Conservation (phyloP, 768 basidiomycete genomes). For the Lyophyllum atratum region DNA sequence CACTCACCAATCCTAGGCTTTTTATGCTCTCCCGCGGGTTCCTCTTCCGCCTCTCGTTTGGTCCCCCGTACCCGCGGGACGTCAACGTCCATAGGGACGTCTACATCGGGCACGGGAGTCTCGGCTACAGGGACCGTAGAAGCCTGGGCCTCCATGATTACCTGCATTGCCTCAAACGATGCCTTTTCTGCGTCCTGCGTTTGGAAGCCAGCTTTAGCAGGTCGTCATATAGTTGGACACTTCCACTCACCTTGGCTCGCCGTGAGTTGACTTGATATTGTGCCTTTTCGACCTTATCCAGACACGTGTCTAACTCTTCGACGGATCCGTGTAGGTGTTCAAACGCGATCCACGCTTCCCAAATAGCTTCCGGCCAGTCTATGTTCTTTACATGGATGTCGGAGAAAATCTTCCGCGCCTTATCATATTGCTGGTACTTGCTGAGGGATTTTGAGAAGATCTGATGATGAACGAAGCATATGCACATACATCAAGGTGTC, state of each 20-base stretch:
- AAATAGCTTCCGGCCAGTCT: constrained; percentile 95
- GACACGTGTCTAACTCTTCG: constrained; percentile 59
- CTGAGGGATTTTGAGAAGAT: constrained; percentile 29
- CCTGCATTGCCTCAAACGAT: constrained; percentile 50
- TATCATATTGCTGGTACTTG: constrained; percentile 52
- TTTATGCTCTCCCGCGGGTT: constrained; percentile 47
- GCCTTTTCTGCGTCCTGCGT: constrained; percentile 64
- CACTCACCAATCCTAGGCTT: constrained; percentile 61
- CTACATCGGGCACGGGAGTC: constrained; percentile 20
- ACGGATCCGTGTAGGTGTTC: constrained; percentile 82
- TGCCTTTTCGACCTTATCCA: constrained; percentile 68
- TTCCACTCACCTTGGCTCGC: constrained; percentile 57
- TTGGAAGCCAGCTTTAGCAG: neutral
- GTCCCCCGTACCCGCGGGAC: constrained; percentile 36
- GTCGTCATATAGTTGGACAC: neutral
- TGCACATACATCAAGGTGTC: constrained; percentile 68
- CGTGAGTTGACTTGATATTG: constrained; percentile 60
- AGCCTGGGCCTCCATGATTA: constrained; percentile 42
- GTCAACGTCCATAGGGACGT: constrained; percentile 46
- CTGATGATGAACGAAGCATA: neutral
- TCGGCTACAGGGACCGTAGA: constrained; percentile 32
- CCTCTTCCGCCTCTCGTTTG: constrained; percentile 70
- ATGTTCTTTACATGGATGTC: constrained; percentile 70
- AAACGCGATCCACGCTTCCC: constrained; percentile 89
- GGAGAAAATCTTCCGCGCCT: constrained; percentile 67